Base-by-base conservation (phyloP, 371 early-diverging fungal species). In the Saksenaea vasiformis region DNA sequence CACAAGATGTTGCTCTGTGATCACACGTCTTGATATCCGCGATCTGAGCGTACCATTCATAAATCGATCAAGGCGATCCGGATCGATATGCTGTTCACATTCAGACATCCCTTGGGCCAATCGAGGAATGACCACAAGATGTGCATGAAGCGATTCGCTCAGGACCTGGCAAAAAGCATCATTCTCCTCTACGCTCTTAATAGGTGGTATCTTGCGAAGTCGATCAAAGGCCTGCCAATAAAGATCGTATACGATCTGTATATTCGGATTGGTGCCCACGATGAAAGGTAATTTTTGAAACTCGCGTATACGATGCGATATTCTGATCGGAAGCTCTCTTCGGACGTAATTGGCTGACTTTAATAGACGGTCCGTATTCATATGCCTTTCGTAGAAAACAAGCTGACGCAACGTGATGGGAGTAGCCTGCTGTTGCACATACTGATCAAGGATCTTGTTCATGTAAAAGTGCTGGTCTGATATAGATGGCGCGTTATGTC, bases 181-280 rank as follows among this genome's bases (percentile, higher is more conserved):
- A 60, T 93, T 93, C 38, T 92, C 88, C 56, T 90, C 84, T 54
- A 90, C 59, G 0, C 88, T 88, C 14, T 69, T 66, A 27, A 95
- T 89, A 1, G 69, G 73, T 1, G 87, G 84, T 17, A 89, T 73
- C 51, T 77, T 70, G 47, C 92, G 85, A 64, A 95, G 84, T 57
- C 77, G 70, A 34, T 93, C 91, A 71, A 95, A 95, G 0, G 94
- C 90, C 51, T 86, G 80, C 90, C 91, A 92, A 64, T 95, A 95
- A 56, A 93, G 77, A 41, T 87, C 79, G 61, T 94, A 94, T 3
- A 93, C 88, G 31, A 60, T 65, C 63, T 87, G 79, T 41, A 95
- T 83, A 67, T 92, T 87, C 14, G 95, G 92, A 65, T 94, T 92
- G 26, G 89, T 89, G 4, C 92, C 94, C 11, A 91, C 87, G 36